phyloP scores from a whole-genome alignment of 768 basidiomycete genomes.

The Leucosporidium yakuticum region DNA sequence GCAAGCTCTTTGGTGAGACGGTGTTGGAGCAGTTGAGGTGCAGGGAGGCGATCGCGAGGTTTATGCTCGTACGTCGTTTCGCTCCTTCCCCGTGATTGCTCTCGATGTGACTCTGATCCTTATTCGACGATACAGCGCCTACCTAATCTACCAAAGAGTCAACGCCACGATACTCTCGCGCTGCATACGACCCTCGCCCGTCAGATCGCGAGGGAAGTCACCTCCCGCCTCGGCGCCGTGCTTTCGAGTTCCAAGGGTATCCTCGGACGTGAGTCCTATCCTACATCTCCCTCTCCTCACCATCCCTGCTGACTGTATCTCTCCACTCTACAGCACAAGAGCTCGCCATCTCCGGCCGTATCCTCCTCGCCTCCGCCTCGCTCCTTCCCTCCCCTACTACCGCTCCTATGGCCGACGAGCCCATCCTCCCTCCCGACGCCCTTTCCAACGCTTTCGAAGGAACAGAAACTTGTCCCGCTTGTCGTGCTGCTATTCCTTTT shows the following conservation, averaged over 20 bases:
- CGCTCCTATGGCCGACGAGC: no score
- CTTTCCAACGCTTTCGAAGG: constrained; percentile 3
- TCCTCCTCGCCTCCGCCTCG: constrained; percentile 13
- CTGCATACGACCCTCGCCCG: not conserved
- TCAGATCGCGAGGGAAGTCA: not conserved
- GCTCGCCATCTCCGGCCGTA: constrained; percentile 1
- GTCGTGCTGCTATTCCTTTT: constrained; percentile 7
- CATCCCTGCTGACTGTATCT: no score
- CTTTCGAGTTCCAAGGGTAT: not conserved
- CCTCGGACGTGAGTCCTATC: not conserved
- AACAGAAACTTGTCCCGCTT: constrained; percentile 8
- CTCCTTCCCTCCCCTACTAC: not conserved
- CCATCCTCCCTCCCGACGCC: constrained; percentile 3
- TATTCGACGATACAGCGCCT: not conserved
- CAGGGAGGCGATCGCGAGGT: constrained; percentile 4
- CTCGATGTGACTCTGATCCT: not conserved
- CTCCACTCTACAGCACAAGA: not conserved
- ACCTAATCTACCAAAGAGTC: not conserved
- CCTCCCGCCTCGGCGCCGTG: not conserved
- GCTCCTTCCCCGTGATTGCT: not conserved
- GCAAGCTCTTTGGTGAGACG: not conserved
- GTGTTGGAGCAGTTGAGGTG: not conserved
- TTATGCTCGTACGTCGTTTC: not conserved
- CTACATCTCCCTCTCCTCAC: not conserved
- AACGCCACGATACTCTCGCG: not conserved